Evolutionary conservation across 768 basidiomycete genomes (phyloP), one percentile per base, ranked within the genome.

Genomic region (Suillus bovinus): DNA sequence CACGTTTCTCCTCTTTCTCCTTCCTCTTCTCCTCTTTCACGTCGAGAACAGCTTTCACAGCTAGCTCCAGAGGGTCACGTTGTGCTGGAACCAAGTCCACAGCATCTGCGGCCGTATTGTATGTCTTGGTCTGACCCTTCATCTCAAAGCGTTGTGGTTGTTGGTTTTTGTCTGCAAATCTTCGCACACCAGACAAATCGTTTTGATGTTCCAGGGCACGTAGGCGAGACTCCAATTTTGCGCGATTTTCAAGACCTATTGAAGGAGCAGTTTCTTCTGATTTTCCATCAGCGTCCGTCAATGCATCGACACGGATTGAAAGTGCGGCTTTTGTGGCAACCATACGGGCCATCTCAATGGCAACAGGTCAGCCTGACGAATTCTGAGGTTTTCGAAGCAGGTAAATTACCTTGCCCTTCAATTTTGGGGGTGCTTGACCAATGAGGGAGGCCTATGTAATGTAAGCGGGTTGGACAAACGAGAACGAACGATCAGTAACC

Each of bases 251-350:
- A 62, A 99, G 77, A 62, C 97, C 97, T 72, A 98, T 88, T 68
- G 93, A 86, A 1, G 95, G 87, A 3, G 95, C 91, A 8, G 81
- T 76, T 42, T 86, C 79, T 63, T 90, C 93, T 1, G 93, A 93
- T 76, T 98, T 97, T 68, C 88, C 91, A 63, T 98, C 93, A 10
- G 88, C 82, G 64, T 97, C 94, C 46, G 96, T 90, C 52, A 99
- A 88, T 8, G 97, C 97, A 68, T 99, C 97, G 41, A 99, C 94
- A 76, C 97, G 96, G 70, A 97, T 94, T 5, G 96, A 96, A 16
- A 99, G 86, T 1, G 97, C 93, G 4, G 96, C 89, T 81, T 99
- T 99, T 54, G 97, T 99, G 55, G 97, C 96, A 34, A 99, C 94
- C 97, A 99, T 99, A 71, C 97, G 93, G 24, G 97, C 97, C 97